Base-by-base conservation (phyloP, 805 yeast genomes). In the Diddensiella caesifluorescens region DNA sequence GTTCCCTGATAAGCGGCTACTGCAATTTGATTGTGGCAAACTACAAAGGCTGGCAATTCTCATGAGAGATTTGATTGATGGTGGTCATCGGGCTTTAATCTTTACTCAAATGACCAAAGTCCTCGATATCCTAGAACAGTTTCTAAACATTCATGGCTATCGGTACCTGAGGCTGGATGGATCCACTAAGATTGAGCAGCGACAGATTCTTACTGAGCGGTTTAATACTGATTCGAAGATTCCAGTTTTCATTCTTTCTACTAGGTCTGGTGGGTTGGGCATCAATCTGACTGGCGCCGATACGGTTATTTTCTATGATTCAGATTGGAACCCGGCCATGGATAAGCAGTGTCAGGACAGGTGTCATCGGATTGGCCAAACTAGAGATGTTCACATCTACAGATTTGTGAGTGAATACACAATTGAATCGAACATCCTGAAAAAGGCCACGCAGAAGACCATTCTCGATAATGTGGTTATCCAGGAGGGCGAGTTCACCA, bases 261-360 rank as follows among this genome's bases (percentile, higher is more conserved):
- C 97, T 2, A 77, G 99, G 64, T 92, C 98, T 2, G 99, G 99
- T 62, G 99, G 99, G 27, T 71, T 94, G 52, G 99, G 99, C 60
- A 92, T 92, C 61, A 92, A 92, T 57, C 67, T 92, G 50, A 92
- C 98, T 0, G 99, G 97, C 58, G 99, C 99, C 0, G 99, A 92
- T 57, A 92, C 98, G 0, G 99, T 92, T 33, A 87, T 92, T 5
- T 94, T 92, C 65, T 92, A 94, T 61, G 99, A 92, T 63, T 87
- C 96, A 2, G 98, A 90, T 64, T 90, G 98, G 98, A 92, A 92
- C 59, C 99, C 99, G 2, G 95, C 97, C 1, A 92, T 92, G 97
- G 99, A 92, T 62, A 87, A 88, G 59, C 99, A 92, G 64, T 92
- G 98, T 66, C 98, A 92, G 64, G 99, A 92, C 65, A 80, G 99